A percentile compares a stretch with the other conserved stretches of the same genome.
These are phyloP conservation scores for Crepidotus variabilis DNA, from an alignment of 768 basidiomycete genomes.

Conservation along the genomic window DNA sequence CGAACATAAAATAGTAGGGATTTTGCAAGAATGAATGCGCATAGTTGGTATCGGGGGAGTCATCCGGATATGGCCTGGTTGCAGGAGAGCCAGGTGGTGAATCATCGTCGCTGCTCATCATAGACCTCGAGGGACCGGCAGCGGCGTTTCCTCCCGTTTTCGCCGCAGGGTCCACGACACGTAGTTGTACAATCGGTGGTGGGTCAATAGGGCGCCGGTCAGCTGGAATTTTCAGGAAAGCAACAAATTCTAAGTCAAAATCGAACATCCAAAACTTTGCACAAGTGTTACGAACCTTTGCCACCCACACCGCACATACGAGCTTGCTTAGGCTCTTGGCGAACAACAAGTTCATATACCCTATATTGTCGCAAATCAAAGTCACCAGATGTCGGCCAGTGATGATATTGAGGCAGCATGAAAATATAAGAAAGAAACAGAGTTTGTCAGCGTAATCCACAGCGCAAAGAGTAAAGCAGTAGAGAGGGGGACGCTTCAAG, in stretches of 20 bases:
- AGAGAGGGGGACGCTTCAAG: neutral
- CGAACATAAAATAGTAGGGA: conserved; percentile 96
- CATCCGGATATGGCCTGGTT: conserved; percentile 18
- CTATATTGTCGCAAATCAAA: conserved; percentile 34
- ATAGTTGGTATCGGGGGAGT: conserved; percentile 34
- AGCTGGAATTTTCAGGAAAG: conserved; percentile 38
- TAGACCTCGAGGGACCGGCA: conserved; percentile 5
- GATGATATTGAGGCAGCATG: conserved; percentile 9
- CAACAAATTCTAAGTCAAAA: neutral
- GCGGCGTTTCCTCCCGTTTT: conserved; percentile 8
- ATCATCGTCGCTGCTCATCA: conserved; percentile 12
- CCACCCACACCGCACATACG: conserved; percentile 90
- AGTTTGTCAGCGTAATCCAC: neutral
- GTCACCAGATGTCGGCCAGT: conserved; percentile 2
- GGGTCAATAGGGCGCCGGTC: conserved; percentile 97
- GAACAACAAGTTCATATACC: conserved; percentile 80
- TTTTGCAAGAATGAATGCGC: conserved; percentile 75
- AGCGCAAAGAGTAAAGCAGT: neutral
- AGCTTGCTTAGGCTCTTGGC: conserved; percentile 91
- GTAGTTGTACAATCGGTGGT: conserved; percentile 93
- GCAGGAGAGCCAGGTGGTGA: conserved; percentile 12
- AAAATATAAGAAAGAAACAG: conserved; percentile 2
- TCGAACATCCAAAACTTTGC: neutral
- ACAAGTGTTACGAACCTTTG: conserved; percentile 42
- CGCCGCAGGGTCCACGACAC: conserved; percentile 67